Base-by-base conservation (phyloP, 192 early-diverging fungal species). In the Podila epigama region DNA sequence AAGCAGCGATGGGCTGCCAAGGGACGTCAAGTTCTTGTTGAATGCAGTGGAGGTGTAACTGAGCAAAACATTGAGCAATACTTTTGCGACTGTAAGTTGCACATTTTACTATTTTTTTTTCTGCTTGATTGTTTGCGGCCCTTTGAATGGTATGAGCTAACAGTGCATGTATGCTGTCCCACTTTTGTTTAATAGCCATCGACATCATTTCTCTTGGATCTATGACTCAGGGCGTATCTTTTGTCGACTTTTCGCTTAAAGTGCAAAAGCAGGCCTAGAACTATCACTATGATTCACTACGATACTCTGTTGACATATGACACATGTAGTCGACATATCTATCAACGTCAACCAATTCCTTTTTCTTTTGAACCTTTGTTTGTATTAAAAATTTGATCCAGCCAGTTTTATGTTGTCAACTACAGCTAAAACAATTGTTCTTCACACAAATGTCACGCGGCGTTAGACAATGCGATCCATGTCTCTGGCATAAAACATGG, bases 211-310 rank as follows among this genome's bases (percentile, higher is more conserved):
- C 91, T 66, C 92, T 99, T 90, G 94, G 96, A 33, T 88, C 90
- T 44, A 86, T 99, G 66, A 94, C 95, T 9, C 97, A 99, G 68
- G 89, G 93, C 68, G 97, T 99, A 5, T 93, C 93, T 18, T 95
- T 96, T 78, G 91, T 99, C 29, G 97, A 99, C 71, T 99, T 96
- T 81, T 99, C 97, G 7, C 89, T 99, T 55, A 99, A 99, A 79
- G 92, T 99, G 33, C 68, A 83, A 52, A 82, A 82, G 53, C 22
- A 29, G 31, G 58, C 57, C 27, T 79, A 65, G 60, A 60, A 22
- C n/a, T n/a, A n/a, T n/a, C n/a, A n/a, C n/a, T n/a, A n/a, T n/a
- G n/a, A n/a, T n/a, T n/a, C n/a, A n/a, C n/a, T n/a, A n/a, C n/a
- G n/a, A n/a, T n/a, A n/a, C n/a, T n/a, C n/a, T 48, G 44, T 8